A percentile compares a stretch with the other conserved stretches of the same genome.
Conservation (phyloP, 208 protist genomes). For the Leishmania turanica region DNA sequence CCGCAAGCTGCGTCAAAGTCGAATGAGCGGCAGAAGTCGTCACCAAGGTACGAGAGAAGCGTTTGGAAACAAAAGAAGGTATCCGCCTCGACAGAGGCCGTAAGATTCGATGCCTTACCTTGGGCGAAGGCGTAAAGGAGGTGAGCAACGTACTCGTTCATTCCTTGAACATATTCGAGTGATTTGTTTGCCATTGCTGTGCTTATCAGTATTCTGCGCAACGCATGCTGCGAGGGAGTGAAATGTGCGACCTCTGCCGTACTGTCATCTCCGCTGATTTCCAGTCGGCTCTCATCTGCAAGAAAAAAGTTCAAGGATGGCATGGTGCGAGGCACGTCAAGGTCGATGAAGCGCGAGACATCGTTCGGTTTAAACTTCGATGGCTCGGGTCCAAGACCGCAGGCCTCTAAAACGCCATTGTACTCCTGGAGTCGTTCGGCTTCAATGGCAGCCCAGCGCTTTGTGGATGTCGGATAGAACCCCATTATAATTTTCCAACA, state of each 20-base stretch:
- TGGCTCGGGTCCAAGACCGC: constrained; percentile 13
- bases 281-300: constrained; percentile 7
- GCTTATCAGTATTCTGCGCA: constrained; percentile 75
- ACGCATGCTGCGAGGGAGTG: constrained; percentile 47
- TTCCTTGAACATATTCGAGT: constrained; percentile 82
- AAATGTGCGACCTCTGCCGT: background rate
- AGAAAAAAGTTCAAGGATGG: constrained; percentile 78
- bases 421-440: constrained; percentile 18
- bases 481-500: constrained; percentile 85
- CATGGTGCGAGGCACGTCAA: constrained; percentile 87
- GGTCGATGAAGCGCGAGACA: constrained; percentile 48
- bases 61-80: constrained; percentile 86
- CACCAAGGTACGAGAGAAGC: constrained; percentile 65
- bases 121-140: constrained; percentile 70
- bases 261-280: background rate
- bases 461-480: constrained; percentile 42
- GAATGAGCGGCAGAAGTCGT: constrained; percentile 71
- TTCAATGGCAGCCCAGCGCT: constrained; percentile 40
- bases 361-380: background rate
- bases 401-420: constrained; percentile 15
- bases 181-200: constrained; percentile 70
- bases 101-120: constrained; percentile 37
- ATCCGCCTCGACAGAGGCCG: constrained; percentile 45
- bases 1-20: constrained; percentile 61
- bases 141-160: constrained; percentile 84